These are phyloP conservation scores for Fomitiporia mediterranea DNA, from an alignment of 1,284 basidiomycete species.

Conservation along the genomic window DNA sequence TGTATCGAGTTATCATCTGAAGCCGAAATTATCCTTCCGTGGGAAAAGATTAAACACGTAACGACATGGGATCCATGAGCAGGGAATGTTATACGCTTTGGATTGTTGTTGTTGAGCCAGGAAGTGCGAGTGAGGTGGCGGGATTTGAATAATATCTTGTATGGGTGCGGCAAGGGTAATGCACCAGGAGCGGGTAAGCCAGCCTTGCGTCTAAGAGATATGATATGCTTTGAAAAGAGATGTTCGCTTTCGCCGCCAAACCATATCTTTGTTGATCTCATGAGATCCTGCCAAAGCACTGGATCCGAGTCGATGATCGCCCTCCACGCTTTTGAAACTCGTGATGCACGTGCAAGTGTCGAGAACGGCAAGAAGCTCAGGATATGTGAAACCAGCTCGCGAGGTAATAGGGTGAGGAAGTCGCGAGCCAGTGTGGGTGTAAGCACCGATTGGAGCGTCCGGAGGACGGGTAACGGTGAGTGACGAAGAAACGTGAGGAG, in stretches of 20 bases:
- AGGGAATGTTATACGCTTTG: slow-evolving; percentile 74
- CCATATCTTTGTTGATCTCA: slow-evolving; percentile 77
- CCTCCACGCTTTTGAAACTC: slow-evolving; percentile 79
- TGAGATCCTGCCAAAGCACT: slow-evolving; percentile 77
- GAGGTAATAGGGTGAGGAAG: slow-evolving; percentile 80
- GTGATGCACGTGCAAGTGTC: slow-evolving; percentile 72
- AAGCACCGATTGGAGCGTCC: slow-evolving; percentile 77
- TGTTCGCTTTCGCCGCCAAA: slow-evolving; percentile 75
- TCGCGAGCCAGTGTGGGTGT: slow-evolving; percentile 83
- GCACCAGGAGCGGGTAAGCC: slow-evolving; percentile 37
- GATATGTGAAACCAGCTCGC: slow-evolving; percentile 79
- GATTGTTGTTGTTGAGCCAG: slow-evolving; percentile 71
- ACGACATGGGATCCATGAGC: slow-evolving; percentile 89
- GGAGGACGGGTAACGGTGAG: slow-evolving; percentile 78
- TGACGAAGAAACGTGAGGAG: slow-evolving; percentile 80
- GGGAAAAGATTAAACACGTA: slow-evolving; percentile 90
- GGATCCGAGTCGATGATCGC: slow-evolving; percentile 80
- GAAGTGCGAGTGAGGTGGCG: slow-evolving; percentile 72
- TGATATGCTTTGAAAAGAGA: slow-evolving; percentile 62
- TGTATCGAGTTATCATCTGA: slow-evolving; percentile 94
- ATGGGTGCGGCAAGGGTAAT: slow-evolving; percentile 72
- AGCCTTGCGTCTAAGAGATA: slow-evolving; percentile 49
- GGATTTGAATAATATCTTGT: slow-evolving; percentile 83
- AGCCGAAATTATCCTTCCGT: slow-evolving; percentile 89
- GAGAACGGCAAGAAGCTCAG: slow-evolving; percentile 74